Conservation (phyloP, 192 early-diverging fungal species). For the Dissophora ornata region DNA sequence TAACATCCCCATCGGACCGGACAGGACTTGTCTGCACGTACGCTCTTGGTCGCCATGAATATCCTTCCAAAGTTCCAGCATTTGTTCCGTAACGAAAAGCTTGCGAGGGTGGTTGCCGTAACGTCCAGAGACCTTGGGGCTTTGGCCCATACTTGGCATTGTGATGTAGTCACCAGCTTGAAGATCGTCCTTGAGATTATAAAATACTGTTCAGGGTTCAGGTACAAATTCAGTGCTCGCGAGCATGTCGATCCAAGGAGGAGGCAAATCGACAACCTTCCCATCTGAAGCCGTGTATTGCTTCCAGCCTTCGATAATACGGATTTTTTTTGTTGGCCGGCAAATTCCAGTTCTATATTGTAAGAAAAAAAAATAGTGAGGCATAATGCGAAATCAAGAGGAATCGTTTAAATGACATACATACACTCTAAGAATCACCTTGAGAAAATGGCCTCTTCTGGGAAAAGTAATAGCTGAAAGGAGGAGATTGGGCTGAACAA, state of each 20-base stretch:
- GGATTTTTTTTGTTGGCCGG: slow-evolving; percentile 27
- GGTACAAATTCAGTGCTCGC: slow-evolving; percentile 10
- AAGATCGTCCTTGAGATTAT: slow-evolving; percentile 13
- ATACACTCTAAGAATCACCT: background rate
- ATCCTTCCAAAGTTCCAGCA: slow-evolving; percentile 35
- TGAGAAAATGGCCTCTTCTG: slow-evolving; percentile 1
- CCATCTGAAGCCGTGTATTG: slow-evolving; percentile 28
- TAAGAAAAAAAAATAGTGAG: slow-evolving; percentile 2
- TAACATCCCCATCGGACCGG: slow-evolving; percentile 39
- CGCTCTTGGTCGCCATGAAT: slow-evolving; percentile 4
- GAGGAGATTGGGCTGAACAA: slow-evolving; percentile 4
- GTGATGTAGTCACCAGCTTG: slow-evolving; percentile 3
- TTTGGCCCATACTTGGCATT: slow-evolving; percentile 16
- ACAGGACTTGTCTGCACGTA: slow-evolving; percentile 33
- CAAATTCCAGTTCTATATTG: slow-evolving; percentile 3
- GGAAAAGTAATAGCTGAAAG: slow-evolving; percentile 3
- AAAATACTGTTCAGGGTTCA: slow-evolving; percentile 12
- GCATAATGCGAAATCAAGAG: background rate
- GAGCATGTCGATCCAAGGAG: slow-evolving; percentile 23
- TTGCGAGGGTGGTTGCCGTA: background rate
- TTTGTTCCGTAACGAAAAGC: slow-evolving; percentile 39
- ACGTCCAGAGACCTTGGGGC: slow-evolving; percentile 6
- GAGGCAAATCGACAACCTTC: slow-evolving; percentile 19
- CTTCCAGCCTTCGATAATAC: slow-evolving; percentile 15
- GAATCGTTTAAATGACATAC: background rate